Evolutionary conservation across 2,329 filamentous ascomycete genomes (phyloP).

Genomic region (Magnaporthiopsis rhizophila): DNA sequence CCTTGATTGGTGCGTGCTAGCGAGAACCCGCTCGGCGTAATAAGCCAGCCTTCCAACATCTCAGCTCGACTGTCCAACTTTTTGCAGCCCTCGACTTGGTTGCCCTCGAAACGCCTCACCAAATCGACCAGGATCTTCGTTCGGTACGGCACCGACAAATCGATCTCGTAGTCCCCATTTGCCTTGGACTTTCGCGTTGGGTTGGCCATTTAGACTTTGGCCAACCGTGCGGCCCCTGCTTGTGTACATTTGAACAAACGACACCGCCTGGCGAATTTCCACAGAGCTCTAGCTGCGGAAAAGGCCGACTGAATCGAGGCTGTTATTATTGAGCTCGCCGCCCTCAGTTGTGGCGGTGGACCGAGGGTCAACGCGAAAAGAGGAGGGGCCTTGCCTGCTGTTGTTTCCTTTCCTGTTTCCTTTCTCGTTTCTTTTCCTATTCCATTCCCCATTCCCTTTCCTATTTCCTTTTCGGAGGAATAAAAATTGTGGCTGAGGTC

Average conservation of each 20-base stretch:
- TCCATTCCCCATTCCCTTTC: no score
- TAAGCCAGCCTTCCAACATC: neutral
- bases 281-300: neutral
- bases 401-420: neutral
- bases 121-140: neutral
- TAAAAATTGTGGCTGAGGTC: no score
- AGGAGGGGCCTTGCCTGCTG: neutral
- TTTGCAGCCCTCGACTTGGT: conserved; percentile 2
- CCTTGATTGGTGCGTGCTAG: neutral
- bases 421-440: neutral
- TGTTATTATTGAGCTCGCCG: neutral
- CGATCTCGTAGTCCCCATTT: neutral
- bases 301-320: neutral
- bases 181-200: neutral
- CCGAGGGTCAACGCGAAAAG: neutral
- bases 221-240: neutral
- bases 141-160: neutral
- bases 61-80: conserved; percentile 2
- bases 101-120: conserved; percentile 3
- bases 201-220: neutral
- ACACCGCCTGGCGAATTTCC: neutral
- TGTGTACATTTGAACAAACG: neutral
- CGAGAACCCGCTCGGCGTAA: neutral
- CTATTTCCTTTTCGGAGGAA: no score
- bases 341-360: neutral